phyloP scores from a whole-genome alignment of 1,139 yeast species.

The Diutina rugosa region DNA sequence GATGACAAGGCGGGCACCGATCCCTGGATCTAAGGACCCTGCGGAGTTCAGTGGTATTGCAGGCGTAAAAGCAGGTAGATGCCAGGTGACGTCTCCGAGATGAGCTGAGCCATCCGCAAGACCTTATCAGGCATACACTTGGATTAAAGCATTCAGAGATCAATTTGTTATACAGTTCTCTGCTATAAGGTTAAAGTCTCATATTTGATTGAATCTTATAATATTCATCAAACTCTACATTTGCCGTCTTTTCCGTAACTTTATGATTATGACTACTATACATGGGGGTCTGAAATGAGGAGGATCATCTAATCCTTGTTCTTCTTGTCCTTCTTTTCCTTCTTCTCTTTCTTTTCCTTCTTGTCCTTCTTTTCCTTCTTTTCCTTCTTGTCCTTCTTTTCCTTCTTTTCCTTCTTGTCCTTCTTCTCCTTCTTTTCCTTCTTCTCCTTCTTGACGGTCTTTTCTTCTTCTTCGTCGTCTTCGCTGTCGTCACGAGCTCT shows the following conservation, averaged over 20 bases:
- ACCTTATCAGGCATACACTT: neutral
- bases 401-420: slow-evolving; percentile 11
- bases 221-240: neutral
- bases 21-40: too few relatives aligned
- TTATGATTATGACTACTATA: slow-evolving; percentile 1
- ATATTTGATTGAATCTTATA: too few relatives aligned
- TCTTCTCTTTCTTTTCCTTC: slow-evolving; percentile 16
- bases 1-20: too few relatives aligned
- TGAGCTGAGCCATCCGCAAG: neutral
- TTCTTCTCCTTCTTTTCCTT: slow-evolving; percentile 11
- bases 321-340: slow-evolving; percentile 16
- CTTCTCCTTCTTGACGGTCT: slow-evolving; percentile 9
- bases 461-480: slow-evolving; percentile 12
- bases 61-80: neutral
- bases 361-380: slow-evolving; percentile 35
- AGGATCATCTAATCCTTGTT: slow-evolving; percentile 3
- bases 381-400: slow-evolving; percentile 15
- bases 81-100: neutral
- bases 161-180: too few relatives aligned
- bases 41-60: too few relatives aligned
- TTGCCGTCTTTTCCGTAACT: neutral
- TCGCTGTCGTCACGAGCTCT: slow-evolving; percentile 8
- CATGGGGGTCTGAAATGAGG: slow-evolving; percentile 6
- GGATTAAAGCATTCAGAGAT: neutral
- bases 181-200: too few relatives aligned